Conservation (phyloP, 257 asterid species). For the Solanum dulcamara region DNA sequence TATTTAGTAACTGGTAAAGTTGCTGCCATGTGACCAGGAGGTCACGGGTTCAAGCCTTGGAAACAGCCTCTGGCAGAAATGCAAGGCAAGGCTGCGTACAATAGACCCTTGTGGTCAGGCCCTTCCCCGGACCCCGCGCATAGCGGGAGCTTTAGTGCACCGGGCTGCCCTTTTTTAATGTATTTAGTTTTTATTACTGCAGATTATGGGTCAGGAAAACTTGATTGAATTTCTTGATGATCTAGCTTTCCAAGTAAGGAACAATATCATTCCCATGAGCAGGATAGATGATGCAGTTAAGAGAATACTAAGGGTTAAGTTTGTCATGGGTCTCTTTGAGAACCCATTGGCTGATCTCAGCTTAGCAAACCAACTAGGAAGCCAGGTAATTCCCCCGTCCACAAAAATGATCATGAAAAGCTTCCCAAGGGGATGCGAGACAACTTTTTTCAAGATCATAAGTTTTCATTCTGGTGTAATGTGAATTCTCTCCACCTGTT, state of each 20-base stretch:
- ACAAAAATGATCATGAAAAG: background rate
- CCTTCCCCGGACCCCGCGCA: too few relatives aligned
- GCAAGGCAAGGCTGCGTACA: too few relatives aligned
- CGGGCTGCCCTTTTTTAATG: too few relatives aligned
- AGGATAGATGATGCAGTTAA: slow-evolving; percentile 31
- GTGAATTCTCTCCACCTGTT: background rate
- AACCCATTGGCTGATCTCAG: slow-evolving; percentile 20
- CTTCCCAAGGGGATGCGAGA: background rate
- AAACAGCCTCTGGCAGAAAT: too few relatives aligned
- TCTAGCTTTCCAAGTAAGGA: slow-evolving; percentile 16
- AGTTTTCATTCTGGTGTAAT: background rate
- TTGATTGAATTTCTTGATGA: slow-evolving; percentile 14
- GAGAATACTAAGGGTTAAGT: slow-evolving; percentile 25
- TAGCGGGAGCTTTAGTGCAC: too few relatives aligned
- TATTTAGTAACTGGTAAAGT: too few relatives aligned
- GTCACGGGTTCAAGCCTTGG: too few relatives aligned
- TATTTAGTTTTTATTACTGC: background rate
- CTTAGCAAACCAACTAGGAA: slow-evolving; percentile 15
- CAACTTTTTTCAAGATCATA: background rate
- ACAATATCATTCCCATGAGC: slow-evolving; percentile 23
- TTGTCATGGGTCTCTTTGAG: slow-evolving; percentile 25
- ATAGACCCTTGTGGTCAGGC: too few relatives aligned
- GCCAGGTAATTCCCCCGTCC: background rate
- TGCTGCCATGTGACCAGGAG: too few relatives aligned
- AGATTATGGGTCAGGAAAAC: slow-evolving; percentile 20